Evolutionary conservation across 2,329 filamentous ascomycete species (phyloP).

Genomic region (Polytolypa hystricis): DNA sequence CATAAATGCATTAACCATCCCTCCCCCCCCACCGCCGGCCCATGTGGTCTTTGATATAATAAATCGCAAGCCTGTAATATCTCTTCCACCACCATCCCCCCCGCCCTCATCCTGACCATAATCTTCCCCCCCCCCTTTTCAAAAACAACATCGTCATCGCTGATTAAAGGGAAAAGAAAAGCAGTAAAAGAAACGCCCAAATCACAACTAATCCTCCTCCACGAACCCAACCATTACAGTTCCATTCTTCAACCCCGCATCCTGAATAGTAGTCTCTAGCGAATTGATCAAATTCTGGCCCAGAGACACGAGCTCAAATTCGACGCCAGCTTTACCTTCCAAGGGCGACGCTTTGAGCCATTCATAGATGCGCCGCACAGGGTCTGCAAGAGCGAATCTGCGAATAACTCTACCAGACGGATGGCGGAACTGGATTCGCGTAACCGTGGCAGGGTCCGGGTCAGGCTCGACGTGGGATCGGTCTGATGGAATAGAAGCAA

Average conservation of each 20-base stretch:
- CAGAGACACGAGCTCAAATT: conserved; percentile 83
- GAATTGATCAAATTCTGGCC: conserved; percentile 72
- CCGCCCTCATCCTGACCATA: background rate
- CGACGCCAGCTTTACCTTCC: conserved; percentile 63
- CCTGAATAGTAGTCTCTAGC: conserved; percentile 63
- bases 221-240: conserved; percentile 92
- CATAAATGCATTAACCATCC: no score
- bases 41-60: no score
- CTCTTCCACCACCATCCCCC: no score
- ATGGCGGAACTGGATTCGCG: conserved; percentile 86
- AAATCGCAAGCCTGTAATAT: no score
- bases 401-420: conserved; percentile 75
- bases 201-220: conserved; percentile 49
- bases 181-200: no score
- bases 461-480: conserved; percentile 69
- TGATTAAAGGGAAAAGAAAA: conserved; percentile 3
- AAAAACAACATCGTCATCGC: no score
- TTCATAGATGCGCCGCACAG: conserved; percentile 77
- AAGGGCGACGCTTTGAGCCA: conserved; percentile 87
- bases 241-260: conserved; percentile 78
- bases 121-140: no score
- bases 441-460: conserved; percentile 58
- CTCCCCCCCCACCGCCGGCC: no score
- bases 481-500: conserved; percentile 59
- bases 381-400: conserved; percentile 66